A percentile compares a stretch with the other conserved stretches of the same genome.
Conservation (phyloP, 1,284 basidiomycete species). For the Microbotryomycetes sp. region DNA sequence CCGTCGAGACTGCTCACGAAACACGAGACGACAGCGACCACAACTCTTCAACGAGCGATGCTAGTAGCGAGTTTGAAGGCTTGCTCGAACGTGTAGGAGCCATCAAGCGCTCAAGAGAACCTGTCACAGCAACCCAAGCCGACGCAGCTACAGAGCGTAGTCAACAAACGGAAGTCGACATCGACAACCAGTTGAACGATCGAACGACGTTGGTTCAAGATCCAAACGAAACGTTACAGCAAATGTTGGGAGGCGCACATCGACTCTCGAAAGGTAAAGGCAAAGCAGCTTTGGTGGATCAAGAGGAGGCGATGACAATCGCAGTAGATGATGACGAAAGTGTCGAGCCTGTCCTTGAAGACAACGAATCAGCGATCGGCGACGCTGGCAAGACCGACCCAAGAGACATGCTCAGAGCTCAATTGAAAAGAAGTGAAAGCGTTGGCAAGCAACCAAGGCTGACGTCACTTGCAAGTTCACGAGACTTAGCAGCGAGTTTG, state of each 20-base stretch:
- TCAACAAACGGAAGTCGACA: neutral
- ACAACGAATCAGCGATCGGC: no score
- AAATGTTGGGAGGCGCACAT: no score
- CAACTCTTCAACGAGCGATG: neutral
- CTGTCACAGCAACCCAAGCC: neutral
- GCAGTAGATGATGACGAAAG: neutral
- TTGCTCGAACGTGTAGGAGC: neutral
- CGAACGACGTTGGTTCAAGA: no score
- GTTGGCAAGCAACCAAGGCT: neutral
- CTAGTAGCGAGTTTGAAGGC: neutral
- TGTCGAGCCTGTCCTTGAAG: no score
- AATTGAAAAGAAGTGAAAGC: conserved; percentile 6
- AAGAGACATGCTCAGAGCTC: conserved; percentile 25
- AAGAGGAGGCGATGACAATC: neutral
- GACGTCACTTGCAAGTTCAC: no score
- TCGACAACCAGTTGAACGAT: neutral
- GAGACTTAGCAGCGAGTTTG: neutral
- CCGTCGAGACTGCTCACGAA: neutral
- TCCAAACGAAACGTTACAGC: neutral
- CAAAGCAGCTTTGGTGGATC: neutral
- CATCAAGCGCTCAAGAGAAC: neutral
- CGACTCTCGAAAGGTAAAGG: neutral
- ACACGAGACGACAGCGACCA: neutral
- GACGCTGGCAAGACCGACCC: conserved; percentile 15
- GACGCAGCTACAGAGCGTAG: neutral